phyloP scores from a whole-genome alignment of 768 basidiomycete genomes.

The Amanita inopinata region DNA sequence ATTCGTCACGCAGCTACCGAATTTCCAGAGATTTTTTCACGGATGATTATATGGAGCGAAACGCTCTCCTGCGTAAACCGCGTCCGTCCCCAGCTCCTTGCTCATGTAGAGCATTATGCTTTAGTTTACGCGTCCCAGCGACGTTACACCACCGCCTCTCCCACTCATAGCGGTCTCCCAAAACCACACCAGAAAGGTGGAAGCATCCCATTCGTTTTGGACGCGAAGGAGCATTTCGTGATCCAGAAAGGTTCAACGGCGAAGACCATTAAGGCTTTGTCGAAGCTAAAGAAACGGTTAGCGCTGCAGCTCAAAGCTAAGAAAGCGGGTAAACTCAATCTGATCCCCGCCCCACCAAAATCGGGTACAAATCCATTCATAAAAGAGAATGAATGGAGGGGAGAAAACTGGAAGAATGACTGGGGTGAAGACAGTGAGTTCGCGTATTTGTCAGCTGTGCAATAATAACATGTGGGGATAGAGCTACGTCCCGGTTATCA shows the following conservation, averaged over 20 bases:
- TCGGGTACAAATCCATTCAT: neutral
- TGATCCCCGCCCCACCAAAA: neutral
- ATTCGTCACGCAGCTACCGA: neutral
- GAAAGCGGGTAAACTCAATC: neutral
- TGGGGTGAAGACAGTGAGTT: slow-evolving; percentile 19
- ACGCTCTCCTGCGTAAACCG: neutral
- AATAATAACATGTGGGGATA: neutral
- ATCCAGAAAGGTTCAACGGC: neutral
- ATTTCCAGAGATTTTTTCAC: neutral
- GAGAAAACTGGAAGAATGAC: slow-evolving; percentile 8
- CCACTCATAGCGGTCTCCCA: neutral
- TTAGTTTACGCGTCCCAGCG: neutral
- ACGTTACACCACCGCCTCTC: neutral
- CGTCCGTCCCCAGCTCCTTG: neutral
- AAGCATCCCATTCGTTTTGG: neutral
- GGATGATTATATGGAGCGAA: slow-evolving; percentile 7
- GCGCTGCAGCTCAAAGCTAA: no score
- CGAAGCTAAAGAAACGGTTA: neutral
- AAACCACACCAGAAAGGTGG: neutral
- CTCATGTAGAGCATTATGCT: no score
- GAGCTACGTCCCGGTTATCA: slow-evolving; percentile 2
- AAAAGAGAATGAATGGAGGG: neutral
- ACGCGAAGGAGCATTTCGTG: neutral
- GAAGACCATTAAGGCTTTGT: neutral
- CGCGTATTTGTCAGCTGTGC: neutral